phyloP scores from a whole-genome alignment of 495 filamentous ascomycete genomes.

The Sporormia fimetaria region DNA sequence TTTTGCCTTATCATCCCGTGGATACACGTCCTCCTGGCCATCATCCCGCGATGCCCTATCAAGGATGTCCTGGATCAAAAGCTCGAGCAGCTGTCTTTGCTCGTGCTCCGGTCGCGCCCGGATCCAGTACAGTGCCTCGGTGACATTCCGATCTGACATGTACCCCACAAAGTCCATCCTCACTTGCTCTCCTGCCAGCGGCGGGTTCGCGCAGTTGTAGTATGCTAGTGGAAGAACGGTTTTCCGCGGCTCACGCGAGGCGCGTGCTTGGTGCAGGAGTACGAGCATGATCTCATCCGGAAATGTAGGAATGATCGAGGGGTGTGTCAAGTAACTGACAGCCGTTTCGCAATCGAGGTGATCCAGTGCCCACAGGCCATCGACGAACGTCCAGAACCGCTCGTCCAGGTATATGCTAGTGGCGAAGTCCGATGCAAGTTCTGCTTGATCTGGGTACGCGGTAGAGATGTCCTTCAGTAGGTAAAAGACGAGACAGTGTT shows the following conservation, averaged over 20 bases:
- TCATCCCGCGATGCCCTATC: slow-evolving; percentile 36
- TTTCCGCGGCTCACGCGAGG: slow-evolving; percentile 22
- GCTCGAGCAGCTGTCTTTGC: slow-evolving; percentile 51
- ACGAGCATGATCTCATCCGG: slow-evolving; percentile 65
- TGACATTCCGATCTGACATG: slow-evolving; percentile 52
- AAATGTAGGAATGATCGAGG: slow-evolving; percentile 65
- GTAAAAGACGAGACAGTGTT: slow-evolving; percentile 71
- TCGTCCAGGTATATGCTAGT: slow-evolving; percentile 47
- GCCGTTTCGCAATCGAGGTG: slow-evolving; percentile 57
- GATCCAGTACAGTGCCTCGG: slow-evolving; percentile 63
- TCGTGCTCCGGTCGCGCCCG: slow-evolving; percentile 49
- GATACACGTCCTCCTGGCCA: slow-evolving; percentile 31
- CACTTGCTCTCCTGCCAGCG: slow-evolving; percentile 47
- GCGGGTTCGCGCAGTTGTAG: slow-evolving; percentile 58
- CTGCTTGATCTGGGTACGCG: slow-evolving; percentile 37
- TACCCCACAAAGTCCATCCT: slow-evolving; percentile 54
- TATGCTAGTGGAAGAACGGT: slow-evolving; percentile 54
- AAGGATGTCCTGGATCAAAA: slow-evolving; percentile 54
- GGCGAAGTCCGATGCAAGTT: slow-evolving; percentile 42
- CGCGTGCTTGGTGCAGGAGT: slow-evolving; percentile 44
- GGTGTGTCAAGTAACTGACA: slow-evolving; percentile 60
- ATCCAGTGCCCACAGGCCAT: slow-evolving; percentile 73
- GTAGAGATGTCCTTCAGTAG: slow-evolving; percentile 54
- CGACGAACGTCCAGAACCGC: slow-evolving; percentile 64
- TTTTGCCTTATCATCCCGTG: slow-evolving; percentile 37